Evolutionary conservation across 1,139 yeast genomes (phyloP).

Genomic region (Candida anutae): DNA sequence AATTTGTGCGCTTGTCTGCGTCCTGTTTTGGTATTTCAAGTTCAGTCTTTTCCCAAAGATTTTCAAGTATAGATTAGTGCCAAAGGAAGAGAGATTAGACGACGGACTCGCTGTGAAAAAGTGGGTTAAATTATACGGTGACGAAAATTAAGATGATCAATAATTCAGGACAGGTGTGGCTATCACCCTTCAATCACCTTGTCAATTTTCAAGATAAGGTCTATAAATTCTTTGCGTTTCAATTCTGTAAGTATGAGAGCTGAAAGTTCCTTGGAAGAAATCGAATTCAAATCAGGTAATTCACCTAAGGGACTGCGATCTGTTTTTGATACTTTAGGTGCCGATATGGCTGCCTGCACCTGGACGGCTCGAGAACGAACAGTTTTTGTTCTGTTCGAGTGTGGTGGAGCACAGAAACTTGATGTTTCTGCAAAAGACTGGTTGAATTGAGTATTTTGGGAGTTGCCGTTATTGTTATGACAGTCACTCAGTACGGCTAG

Average conservation of each 20-base stretch:
- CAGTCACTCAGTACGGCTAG: too few species aligned
- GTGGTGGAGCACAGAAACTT: too few species aligned
- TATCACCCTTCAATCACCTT: conserved; percentile 2
- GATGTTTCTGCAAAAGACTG: too few species aligned
- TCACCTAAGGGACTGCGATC: too few species aligned
- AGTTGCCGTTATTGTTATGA: too few species aligned
- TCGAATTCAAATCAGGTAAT: too few species aligned
- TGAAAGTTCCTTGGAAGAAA: too few species aligned
- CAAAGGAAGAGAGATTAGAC: conserved; percentile 29
- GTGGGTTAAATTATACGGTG: conserved; percentile 33
- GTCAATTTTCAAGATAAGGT: conserved; percentile 7
- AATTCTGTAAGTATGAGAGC: conserved; percentile 3
- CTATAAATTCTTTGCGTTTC: conserved; percentile 6
- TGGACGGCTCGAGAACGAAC: too few species aligned
- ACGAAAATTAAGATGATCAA: conserved; percentile 1
- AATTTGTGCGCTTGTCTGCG: conserved; percentile 20
- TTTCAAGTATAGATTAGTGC: conserved; percentile 33
- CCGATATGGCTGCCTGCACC: too few species aligned
- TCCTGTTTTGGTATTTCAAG: conserved; percentile 41
- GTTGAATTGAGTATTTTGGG: too few species aligned
- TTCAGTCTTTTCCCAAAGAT: conserved; percentile 39
- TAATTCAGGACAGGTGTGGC: background rate
- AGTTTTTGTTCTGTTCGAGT: too few species aligned
- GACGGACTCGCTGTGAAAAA: conserved; percentile 51
- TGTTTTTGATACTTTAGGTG: too few species aligned